phyloP scores from a whole-genome alignment of 2,329 filamentous ascomycete species.

The Penicillium hordei region DNA sequence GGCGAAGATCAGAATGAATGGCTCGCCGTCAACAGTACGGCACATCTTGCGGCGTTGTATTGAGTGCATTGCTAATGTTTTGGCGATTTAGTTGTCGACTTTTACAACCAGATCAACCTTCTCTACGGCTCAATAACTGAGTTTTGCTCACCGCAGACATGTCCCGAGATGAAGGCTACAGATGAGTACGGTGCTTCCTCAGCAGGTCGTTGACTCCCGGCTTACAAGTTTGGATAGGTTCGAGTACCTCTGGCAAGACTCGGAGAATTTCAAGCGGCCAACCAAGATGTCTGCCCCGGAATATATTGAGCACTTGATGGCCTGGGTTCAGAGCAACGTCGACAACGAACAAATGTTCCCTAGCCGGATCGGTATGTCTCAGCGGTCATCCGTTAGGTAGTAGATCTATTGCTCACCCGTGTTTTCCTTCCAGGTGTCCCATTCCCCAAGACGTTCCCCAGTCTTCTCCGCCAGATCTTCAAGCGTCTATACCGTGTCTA shows the following conservation, averaged over 20 bases:
- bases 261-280: constrained; percentile 86
- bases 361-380: constrained; percentile 72
- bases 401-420: constrained; percentile 13
- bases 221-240: constrained; percentile 59
- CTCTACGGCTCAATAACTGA: constrained; percentile 98
- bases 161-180: constrained; percentile 99
- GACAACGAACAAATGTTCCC: constrained; percentile 95
- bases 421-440: constrained; percentile 65
- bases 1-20: constrained; percentile 98
- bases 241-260: constrained; percentile 99
- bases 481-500: constrained; percentile 99
- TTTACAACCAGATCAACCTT: constrained; percentile 99
- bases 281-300: constrained; percentile 97
- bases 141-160: constrained; percentile 95
- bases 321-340: constrained; percentile 91
- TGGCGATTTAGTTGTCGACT: constrained; percentile 79
- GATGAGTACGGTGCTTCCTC: constrained; percentile 69
- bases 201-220: background rate
- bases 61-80: constrained; percentile 23
- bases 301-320: constrained; percentile 97
- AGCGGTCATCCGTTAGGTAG: background rate
- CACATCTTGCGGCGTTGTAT: background rate
- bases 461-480: constrained; percentile 91
- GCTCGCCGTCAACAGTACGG: constrained; percentile 91
- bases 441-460: constrained; percentile 89